These are phyloP conservation scores for Lachnellula arida DNA, from an alignment of 2,329 filamentous ascomycete species.

Conservation along the genomic window DNA sequence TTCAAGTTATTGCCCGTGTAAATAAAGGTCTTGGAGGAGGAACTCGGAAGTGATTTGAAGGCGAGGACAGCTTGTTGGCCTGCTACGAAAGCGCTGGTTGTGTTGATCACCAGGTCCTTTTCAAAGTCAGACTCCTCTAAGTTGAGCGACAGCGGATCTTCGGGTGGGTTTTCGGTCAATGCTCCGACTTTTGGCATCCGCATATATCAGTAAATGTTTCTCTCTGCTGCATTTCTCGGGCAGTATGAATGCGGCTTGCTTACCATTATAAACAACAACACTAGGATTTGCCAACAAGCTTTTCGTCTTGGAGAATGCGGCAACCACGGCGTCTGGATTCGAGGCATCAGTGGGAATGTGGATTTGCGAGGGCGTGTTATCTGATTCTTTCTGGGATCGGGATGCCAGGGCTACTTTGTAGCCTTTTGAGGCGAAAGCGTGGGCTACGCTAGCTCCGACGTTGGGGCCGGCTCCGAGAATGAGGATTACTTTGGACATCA, in stretches of 20 bases:
- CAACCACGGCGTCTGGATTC: conserved; percentile 31
- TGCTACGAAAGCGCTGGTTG: conserved; percentile 36
- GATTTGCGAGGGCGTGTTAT: conserved; percentile 28
- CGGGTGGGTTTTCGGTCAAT: not conserved
- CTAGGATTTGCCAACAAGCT: conserved; percentile 30
- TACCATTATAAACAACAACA: conserved; percentile 41
- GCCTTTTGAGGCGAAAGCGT: conserved; percentile 35
- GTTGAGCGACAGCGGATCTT: conserved; percentile 31
- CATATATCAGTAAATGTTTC: not conserved
- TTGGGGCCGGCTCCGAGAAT: conserved; percentile 40
- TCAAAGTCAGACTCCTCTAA: conserved; percentile 27
- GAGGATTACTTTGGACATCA: conserved; percentile 25
- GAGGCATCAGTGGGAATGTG: conserved; percentile 36
- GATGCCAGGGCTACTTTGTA: conserved; percentile 39
- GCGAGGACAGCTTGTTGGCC: conserved; percentile 35
- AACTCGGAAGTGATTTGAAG: conserved; percentile 28
- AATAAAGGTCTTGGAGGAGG: conserved; percentile 39
- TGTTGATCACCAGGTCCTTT: conserved; percentile 36
- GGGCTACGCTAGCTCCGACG: conserved; percentile 33
- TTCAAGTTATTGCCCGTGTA: conserved; percentile 42
- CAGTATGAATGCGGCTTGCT: conserved; percentile 14
- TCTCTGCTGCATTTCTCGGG: not conserved
- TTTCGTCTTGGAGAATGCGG: conserved; percentile 36
- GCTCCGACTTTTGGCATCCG: not conserved
- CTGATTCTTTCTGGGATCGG: conserved; percentile 23